phyloP scores from a whole-genome alignment of 2,329 filamentous ascomycete genomes.

The Colletotrichum aenigma region DNA sequence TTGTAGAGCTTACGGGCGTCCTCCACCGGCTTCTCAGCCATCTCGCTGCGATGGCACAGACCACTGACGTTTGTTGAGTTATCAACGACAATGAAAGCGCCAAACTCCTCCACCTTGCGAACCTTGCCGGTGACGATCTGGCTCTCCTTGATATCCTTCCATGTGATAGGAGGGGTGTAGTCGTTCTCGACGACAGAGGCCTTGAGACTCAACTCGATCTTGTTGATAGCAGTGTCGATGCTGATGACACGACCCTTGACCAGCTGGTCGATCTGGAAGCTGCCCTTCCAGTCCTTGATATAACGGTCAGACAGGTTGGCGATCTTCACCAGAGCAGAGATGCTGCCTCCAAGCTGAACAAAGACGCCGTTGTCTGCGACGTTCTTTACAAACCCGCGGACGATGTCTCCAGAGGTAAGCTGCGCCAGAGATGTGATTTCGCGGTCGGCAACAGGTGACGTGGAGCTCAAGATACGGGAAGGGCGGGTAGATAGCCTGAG shows the following conservation, averaged over 20 bases:
- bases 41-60: slow-evolving; percentile 88
- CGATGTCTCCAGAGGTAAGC: slow-evolving; percentile 75
- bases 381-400: slow-evolving; percentile 92
- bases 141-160: slow-evolving; percentile 78
- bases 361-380: slow-evolving; percentile 90
- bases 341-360: slow-evolving; percentile 78
- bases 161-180: slow-evolving; percentile 74
- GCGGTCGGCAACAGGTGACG: slow-evolving; percentile 77
- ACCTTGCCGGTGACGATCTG: slow-evolving; percentile 89
- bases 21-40: slow-evolving; percentile 82
- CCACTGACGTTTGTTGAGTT: slow-evolving; percentile 88
- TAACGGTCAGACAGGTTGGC: slow-evolving; percentile 89
- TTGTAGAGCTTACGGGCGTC: slow-evolving; percentile 91
- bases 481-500: slow-evolving; percentile 82
- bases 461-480: slow-evolving; percentile 88
- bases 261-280: slow-evolving; percentile 87
- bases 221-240: slow-evolving; percentile 70
- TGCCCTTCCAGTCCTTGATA: slow-evolving; percentile 93
- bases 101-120: slow-evolving; percentile 92
- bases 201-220: slow-evolving; percentile 87
- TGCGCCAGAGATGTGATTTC: slow-evolving; percentile 77
- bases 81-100: slow-evolving; percentile 91
- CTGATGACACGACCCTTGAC: slow-evolving; percentile 84
- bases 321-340: slow-evolving; percentile 84
- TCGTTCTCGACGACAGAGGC: slow-evolving; percentile 80